Evolutionary conservation across 805 yeast genomes (phyloP).

Genomic region (Nakazawaea peltata): DNA sequence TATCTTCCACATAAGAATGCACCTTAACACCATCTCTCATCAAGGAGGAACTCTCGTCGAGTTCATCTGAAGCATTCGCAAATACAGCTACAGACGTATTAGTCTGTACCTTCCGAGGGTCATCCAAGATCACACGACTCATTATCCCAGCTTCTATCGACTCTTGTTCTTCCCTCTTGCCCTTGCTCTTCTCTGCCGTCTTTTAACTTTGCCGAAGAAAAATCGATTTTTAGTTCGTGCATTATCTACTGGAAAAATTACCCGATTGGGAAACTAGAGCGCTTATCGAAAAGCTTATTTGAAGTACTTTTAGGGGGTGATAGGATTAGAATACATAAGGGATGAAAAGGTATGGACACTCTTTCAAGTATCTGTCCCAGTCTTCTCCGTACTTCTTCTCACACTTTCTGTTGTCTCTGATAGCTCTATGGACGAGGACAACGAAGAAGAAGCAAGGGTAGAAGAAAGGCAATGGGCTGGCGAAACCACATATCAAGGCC

Average conservation of each 20-base stretch:
- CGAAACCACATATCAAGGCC: constrained; percentile 87
- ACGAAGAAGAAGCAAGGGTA: constrained; percentile 86
- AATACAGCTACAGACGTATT: neutral
- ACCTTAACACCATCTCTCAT: no score
- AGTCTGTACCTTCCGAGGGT: constrained; percentile 3
- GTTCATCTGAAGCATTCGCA: neutral
- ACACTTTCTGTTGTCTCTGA: constrained; percentile 83
- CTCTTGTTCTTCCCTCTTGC: no score
- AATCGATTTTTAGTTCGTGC: no score
- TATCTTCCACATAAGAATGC: no score
- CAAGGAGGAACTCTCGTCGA: constrained; percentile 2
- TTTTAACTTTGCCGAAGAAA: no score
- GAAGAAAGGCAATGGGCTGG: constrained; percentile 91
- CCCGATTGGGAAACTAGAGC: no score
- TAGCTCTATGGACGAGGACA: constrained; percentile 83
- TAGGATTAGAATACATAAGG: constrained; percentile 63
- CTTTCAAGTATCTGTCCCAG: constrained; percentile 80
- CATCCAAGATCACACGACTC: neutral
- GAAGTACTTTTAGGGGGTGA: constrained; percentile 5
- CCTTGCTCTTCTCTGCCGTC: no score
- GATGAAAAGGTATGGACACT: constrained; percentile 87
- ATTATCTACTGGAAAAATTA: no score
- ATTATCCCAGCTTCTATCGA: no score
- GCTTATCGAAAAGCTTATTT: no score
- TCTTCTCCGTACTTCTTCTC: constrained; percentile 85